Evolutionary conservation across 2,329 filamentous ascomycete species (phyloP).

Genomic region (Ophiostoma montium): DNA sequence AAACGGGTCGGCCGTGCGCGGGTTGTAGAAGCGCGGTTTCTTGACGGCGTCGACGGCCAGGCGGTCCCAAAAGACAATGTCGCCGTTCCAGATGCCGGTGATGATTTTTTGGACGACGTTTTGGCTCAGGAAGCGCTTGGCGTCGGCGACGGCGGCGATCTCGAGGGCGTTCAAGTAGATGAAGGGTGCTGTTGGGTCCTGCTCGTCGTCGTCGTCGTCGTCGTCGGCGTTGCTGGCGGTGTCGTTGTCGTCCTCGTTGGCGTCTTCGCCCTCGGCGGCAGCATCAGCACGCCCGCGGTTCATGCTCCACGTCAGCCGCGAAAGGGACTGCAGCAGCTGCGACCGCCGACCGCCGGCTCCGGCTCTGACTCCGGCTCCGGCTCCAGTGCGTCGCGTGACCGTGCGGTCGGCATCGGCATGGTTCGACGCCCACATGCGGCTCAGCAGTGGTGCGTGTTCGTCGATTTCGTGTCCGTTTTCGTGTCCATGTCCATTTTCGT

Average conservation of each 20-base stretch:
- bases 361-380: slow-evolving; percentile 33
- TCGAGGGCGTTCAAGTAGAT: slow-evolving; percentile 73
- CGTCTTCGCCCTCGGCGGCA: slow-evolving; percentile 24
- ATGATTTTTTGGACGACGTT: slow-evolving; percentile 70
- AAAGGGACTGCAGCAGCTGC: slow-evolving; percentile 39
- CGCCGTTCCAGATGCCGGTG: slow-evolving; percentile 71
- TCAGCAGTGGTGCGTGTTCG: slow-evolving; percentile 11
- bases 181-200: slow-evolving; percentile 57
- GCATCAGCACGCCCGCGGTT: slow-evolving; percentile 31
- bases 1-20: slow-evolving; percentile 52
- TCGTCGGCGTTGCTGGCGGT: no score
- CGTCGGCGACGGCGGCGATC: slow-evolving; percentile 66
- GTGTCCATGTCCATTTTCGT: neutral
- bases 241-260: slow-evolving; percentile 28
- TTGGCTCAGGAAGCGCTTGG: slow-evolving; percentile 75
- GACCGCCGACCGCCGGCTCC: slow-evolving; percentile 33
- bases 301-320: slow-evolving; percentile 37
- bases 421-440: slow-evolving; percentile 8
- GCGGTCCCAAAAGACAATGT: slow-evolving; percentile 76
- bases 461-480: neutral
- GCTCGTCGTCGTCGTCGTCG: slow-evolving; percentile 32
- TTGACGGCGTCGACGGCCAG: slow-evolving; percentile 62
- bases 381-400: slow-evolving; percentile 14
- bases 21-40: slow-evolving; percentile 62
- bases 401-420: neutral